These are phyloP conservation scores for Penicillium dipodomyicola DNA, from an alignment of 495 filamentous ascomycete genomes.

Conservation along the genomic window DNA sequence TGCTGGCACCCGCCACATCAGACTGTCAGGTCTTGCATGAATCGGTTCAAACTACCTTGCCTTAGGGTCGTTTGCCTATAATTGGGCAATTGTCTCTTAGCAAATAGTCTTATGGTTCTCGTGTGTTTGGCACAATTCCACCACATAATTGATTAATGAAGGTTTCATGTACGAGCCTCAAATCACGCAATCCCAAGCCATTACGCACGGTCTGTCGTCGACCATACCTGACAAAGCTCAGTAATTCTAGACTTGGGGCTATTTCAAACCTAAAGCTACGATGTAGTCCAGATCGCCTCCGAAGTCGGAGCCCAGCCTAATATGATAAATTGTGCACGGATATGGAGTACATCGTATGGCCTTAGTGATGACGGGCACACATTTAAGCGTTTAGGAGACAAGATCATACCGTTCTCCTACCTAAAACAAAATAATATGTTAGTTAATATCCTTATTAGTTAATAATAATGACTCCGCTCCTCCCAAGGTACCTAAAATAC, in stretches of 20 bases:
- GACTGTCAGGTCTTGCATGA: conserved; percentile 15
- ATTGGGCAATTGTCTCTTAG: conserved; percentile 19
- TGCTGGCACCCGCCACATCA: conserved; percentile 18
- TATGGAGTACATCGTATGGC: too few relatives aligned
- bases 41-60: conserved; percentile 3
- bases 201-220: neutral
- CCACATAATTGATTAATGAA: neutral
- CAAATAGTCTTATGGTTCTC: conserved; percentile 10
- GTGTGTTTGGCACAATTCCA: neutral
- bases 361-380: too few relatives aligned
- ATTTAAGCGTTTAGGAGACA: conserved; percentile 5
- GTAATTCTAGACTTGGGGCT: neutral
- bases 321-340: neutral
- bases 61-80: conserved; percentile 10
- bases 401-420: neutral
- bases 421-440: neutral
- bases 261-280: conserved; percentile 2
- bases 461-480: neutral
- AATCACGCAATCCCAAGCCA: neutral
- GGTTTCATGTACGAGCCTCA: conserved; percentile 3
- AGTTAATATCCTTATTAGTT: neutral
- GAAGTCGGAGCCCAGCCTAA: conserved; percentile 7
- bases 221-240: neutral
- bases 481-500: too few relatives aligned
- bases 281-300: conserved; percentile 1